A percentile compares a stretch with the other conserved stretches of the same genome.
These are phyloP conservation scores for Rhazya stricta DNA, from an alignment of 257 asterid species.

Conservation along the genomic window DNA sequence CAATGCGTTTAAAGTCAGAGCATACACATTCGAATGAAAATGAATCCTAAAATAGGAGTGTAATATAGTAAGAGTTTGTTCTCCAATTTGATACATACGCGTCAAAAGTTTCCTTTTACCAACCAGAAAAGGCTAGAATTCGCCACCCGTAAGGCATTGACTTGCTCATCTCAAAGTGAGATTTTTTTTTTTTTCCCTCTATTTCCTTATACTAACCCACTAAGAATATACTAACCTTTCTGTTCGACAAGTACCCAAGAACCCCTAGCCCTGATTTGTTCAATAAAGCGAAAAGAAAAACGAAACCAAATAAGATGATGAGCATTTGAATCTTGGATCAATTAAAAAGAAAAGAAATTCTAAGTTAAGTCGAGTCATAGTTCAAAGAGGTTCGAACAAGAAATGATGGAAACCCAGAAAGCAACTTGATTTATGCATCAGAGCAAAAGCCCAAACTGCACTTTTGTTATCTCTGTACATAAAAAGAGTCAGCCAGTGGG, in stretches of 20 bases:
- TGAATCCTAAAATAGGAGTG: not conserved
- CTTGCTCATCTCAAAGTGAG: no score
- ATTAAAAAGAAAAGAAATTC: no score
- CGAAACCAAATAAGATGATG: not conserved
- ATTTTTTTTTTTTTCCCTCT: no score
- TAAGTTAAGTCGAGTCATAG: not conserved
- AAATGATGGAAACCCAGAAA: not conserved
- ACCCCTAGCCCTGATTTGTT: no score
- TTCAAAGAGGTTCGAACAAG: not conserved
- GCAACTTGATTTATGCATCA: not conserved
- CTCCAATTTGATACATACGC: not conserved
- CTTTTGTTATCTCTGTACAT: not conserved
- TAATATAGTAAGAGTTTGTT: not conserved
- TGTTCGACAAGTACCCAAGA: no score
- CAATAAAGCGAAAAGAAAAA: not conserved
- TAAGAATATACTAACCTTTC: no score
- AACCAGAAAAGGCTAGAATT: no score
- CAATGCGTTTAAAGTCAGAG: not conserved
- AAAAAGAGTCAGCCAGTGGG: not conserved
- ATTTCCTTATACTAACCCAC: no score
- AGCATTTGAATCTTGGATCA: not conserved
- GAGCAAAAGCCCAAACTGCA: not conserved
- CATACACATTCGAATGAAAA: not conserved
- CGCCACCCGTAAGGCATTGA: no score
- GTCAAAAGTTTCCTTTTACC: no score